Conservation (phyloP, 352 stramenopile species). For the Phytophthora sojae region DNA sequence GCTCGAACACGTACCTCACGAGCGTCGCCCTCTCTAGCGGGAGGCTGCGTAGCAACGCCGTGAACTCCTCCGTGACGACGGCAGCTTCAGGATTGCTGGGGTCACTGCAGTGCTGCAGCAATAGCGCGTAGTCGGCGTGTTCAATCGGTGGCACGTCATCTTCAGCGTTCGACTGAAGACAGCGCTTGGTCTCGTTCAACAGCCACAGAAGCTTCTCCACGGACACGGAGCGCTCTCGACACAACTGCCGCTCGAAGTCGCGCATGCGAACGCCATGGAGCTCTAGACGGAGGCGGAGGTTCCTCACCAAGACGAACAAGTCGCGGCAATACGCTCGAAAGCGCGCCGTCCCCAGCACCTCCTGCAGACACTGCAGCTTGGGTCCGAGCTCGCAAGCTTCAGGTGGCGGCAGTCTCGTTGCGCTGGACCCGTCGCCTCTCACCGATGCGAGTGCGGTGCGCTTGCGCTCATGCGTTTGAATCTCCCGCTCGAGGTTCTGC, state of each 20-base stretch:
- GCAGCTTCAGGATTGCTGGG: slow-evolving; percentile 14
- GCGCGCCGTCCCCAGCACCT: slow-evolving; percentile 51
- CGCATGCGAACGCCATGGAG: slow-evolving; percentile 43
- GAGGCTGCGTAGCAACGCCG: slow-evolving; percentile 48
- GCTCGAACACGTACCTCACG: slow-evolving; percentile 60
- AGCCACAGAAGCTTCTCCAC: slow-evolving; percentile 25
- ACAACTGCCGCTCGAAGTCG: slow-evolving; percentile 30
- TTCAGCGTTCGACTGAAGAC: background rate
- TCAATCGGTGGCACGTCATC: slow-evolving; percentile 23
- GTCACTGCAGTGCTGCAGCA: slow-evolving; percentile 64
- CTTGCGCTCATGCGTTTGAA: slow-evolving; percentile 32
- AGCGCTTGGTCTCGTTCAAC: slow-evolving; percentile 23
- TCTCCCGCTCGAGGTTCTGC: slow-evolving; percentile 29
- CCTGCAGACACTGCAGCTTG: slow-evolving; percentile 59
- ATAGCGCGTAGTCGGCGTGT: slow-evolving; percentile 50
- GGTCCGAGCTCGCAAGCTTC: slow-evolving; percentile 40
- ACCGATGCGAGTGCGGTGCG: slow-evolving; percentile 2
- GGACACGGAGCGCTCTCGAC: slow-evolving; percentile 20
- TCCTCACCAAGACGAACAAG: slow-evolving; percentile 46
- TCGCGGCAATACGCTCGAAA: slow-evolving; percentile 58
- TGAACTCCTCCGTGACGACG: slow-evolving; percentile 41
- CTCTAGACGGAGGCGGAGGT: slow-evolving; percentile 37
- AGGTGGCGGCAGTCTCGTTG: slow-evolving; percentile 22
- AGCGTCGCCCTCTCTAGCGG: slow-evolving; percentile 48
- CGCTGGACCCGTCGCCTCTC: slow-evolving; percentile 6